Evolutionary conservation across 305 asterid genomes (phyloP).

Genomic region (Salvia sclarea): DNA sequence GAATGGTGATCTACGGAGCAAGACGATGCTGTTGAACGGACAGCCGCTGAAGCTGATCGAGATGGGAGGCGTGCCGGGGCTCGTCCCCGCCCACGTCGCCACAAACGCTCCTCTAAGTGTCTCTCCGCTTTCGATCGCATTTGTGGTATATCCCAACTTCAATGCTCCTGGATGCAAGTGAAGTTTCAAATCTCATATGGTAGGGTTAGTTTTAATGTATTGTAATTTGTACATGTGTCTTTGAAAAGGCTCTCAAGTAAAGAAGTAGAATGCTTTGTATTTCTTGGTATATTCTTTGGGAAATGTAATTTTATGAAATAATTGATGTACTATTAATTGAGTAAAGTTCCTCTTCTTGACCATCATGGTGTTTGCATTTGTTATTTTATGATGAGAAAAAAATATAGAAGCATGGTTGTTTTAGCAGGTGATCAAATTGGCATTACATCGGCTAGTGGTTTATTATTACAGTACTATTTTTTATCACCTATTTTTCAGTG

Average conservation of each 20-base stretch:
- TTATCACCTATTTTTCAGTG: too few relatives aligned
- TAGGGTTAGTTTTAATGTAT: background rate
- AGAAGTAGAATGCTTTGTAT: background rate
- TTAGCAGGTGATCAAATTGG: too few relatives aligned
- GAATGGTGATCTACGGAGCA: constrained; percentile 55
- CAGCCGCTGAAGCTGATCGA: constrained; percentile 45
- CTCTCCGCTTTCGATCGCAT: constrained; percentile 69
- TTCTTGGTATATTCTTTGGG: background rate
- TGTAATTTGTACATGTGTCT: constrained; percentile 21
- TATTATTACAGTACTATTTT: too few relatives aligned
- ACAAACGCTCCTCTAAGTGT: constrained; percentile 45
- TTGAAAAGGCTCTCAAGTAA: background rate
- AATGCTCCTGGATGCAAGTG: constrained; percentile 58
- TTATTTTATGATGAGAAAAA: too few relatives aligned
- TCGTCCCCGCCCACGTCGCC: constrained; percentile 44
- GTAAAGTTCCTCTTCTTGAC: too few relatives aligned
- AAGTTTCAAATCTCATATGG: constrained; percentile 20
- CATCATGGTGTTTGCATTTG: too few relatives aligned
- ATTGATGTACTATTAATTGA: too few relatives aligned
- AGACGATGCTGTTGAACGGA: constrained; percentile 63
- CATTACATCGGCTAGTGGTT: too few relatives aligned
- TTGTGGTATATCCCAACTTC: constrained; percentile 63
- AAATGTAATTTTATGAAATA: constrained; percentile 17
- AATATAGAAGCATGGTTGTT: too few relatives aligned
- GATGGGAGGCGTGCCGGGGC: constrained; percentile 49